Evolutionary conservation across 1,284 basidiomycete genomes (phyloP), one percentile per base, ranked within the genome.

Genomic region (Rhodotorula sp.): DNA sequence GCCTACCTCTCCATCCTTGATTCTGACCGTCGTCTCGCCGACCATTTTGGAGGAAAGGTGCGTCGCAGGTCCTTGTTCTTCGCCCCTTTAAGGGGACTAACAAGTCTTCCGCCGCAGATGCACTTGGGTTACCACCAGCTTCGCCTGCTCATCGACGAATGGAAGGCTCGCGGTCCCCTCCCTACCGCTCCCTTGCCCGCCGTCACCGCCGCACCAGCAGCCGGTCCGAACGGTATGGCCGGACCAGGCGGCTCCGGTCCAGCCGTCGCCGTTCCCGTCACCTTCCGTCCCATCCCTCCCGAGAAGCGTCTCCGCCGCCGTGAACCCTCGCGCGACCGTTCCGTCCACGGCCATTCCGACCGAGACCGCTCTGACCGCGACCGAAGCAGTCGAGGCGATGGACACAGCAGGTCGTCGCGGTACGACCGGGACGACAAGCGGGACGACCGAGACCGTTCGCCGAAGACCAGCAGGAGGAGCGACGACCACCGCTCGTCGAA

Each of bases 11-110:
- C 92, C 46, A 92, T 99, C 40, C 85, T 99, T 69, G 96, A 99
- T 82, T 98, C 94, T 71, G 96, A 99, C 84, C 89, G 96, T 80
- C 92, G 96, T 80, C 84, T 99, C 73, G 96, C 96, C 61, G 96
- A 99, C 83, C 96, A 99, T 81, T 99, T 99, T 83, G 96, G 96
- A 82, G 96, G 96, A 77, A 99, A 99, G 84, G 94, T 92, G 77
- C 79, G 87, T 76, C 24, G 18, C 50, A 52, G 40, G 13, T 70
- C 63, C 68, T 52, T 46, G 31, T 44, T 24, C 53, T 57, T 48
- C 37, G 52, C 54, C 2, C 18, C 31, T 4, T 10, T 52, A 44
- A 54, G 51, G 24, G 34, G 4, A 20, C 44, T 71, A 15, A 40
- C 18, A 31, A 13, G 52, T n/a, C 48, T 26, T 30, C 10, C 30